phyloP scores from a whole-genome alignment of 345 rosid species.

The Nasturtium officinale region DNA sequence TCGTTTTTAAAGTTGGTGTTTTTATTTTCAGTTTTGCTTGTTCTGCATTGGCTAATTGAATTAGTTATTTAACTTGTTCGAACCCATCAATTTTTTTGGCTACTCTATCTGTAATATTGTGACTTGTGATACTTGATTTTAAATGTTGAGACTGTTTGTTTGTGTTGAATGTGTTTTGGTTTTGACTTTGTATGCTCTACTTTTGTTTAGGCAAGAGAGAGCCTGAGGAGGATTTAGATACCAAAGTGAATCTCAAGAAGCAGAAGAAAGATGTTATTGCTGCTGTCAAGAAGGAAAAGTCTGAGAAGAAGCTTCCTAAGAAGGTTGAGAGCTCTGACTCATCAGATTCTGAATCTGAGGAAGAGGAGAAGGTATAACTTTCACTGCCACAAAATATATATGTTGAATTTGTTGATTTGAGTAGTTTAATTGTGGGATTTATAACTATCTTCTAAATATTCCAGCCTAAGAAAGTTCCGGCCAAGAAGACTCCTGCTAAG shows the following conservation, averaged over 20 bases:
- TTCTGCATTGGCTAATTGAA: not conserved
- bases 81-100: no score
- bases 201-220: conserved; percentile 63
- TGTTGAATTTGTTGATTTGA: not conserved
- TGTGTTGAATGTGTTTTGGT: not conserved
- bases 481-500: conserved; percentile 41
- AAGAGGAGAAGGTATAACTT: conserved; percentile 53
- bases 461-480: conserved; percentile 43
- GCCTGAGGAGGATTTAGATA: conserved; percentile 57
- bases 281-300: conserved; percentile 54
- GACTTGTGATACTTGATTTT: not conserved
- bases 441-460: not conserved
- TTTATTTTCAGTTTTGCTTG: not conserved
- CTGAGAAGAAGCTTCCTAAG: conserved; percentile 52
- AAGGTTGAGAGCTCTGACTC: conserved; percentile 52
- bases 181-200: not conserved
- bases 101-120: not conserved
- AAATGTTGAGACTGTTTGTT: not conserved
- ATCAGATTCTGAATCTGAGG: conserved; percentile 65
- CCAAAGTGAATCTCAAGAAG: conserved; percentile 62
- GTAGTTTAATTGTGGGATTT: not conserved
- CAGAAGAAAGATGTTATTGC: conserved; percentile 59
- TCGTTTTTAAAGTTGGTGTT: not conserved
- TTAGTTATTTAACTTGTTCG: not conserved
- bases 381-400: not conserved